Base-by-base conservation (phyloP, 1,284 basidiomycete species). In the Inonotus hispidus region DNA sequence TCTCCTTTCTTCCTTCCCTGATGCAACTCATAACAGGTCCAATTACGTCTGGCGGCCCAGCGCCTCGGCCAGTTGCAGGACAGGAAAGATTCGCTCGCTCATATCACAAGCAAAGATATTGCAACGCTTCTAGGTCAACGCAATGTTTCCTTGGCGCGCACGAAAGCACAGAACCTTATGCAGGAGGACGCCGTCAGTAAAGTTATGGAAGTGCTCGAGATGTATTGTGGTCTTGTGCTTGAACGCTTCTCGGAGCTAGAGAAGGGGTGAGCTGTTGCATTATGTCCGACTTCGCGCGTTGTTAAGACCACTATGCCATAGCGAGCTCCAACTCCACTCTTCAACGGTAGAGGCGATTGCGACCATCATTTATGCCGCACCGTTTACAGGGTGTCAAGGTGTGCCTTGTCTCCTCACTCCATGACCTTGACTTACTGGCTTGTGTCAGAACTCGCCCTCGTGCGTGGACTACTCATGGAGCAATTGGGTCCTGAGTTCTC, bases 21-120 rank as follows among this genome's bases (percentile, higher is more conserved):
- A 52, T 11, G 52, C 29, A 13, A 37, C 29, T 49, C 16, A 19
- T 60, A 56, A 53, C 63, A 90, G 88, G 73, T 78, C 21, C 82
- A 87, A 64, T 75, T 91, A 47, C 80, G 84, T 62, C 75, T 82
- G 32, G 80, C 88, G 6, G 81, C 82, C 49, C 84, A 87, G 66
- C 78, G 79, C 52, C 75, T 91, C 50, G 85, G 84, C 21, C 87
- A 89, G 66, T 70, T 88, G 21, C 85, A 88, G 67, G 82, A 85
- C 66, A 83, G 80, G 68, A 81, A 84, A 64, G 86, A 90, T 65
- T 82, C 85, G 0, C 77, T 83, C 68, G 79, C 79, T 2, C 79
- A 78, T 47, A 81, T 87, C 46, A 82, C 79, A 14, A 78, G 85
- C 64, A 77, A 77, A 64, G 87, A 90, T 69, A 84, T 91, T 59